These are phyloP conservation scores for Cairneyella variabilis DNA, from an alignment of 495 filamentous ascomycete species.

Conservation along the genomic window DNA sequence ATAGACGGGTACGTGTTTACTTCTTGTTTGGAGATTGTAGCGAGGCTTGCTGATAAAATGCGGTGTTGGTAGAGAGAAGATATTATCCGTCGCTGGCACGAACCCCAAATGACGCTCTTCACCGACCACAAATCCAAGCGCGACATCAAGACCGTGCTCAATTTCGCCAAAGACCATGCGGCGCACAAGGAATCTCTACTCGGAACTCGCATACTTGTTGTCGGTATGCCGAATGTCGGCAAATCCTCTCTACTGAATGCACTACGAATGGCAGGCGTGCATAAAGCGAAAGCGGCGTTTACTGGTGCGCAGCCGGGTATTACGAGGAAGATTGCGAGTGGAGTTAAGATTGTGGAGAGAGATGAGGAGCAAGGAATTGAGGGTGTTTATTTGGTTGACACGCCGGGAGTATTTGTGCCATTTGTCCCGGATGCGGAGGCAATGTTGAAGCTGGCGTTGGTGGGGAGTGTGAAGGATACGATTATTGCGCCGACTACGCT, in stretches of 20 bases:
- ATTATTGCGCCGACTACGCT: conserved; percentile 70
- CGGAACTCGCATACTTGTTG: conserved; percentile 76
- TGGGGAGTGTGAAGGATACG: conserved; percentile 86
- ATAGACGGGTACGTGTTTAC: conserved; percentile 29
- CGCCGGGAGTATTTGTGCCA: conserved; percentile 83
- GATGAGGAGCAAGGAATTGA: conserved; percentile 29
- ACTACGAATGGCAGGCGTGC: conserved; percentile 66
- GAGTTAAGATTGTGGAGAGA: conserved; percentile 66
- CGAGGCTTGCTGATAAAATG: conserved; percentile 17
- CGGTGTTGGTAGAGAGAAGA: conserved; percentile 36
- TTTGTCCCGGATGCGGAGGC: conserved; percentile 78
- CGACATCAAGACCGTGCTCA: conserved; percentile 42
- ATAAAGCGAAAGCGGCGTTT: conserved; percentile 62
- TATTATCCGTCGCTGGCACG: conserved; percentile 55
- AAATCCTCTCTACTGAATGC: conserved; percentile 90
- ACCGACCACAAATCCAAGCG: conserved; percentile 23
- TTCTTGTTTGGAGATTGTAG: conserved; percentile 20
- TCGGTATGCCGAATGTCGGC: conserved; percentile 96
- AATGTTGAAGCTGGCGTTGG: conserved; percentile 90
- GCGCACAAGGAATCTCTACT: conserved; percentile 47
- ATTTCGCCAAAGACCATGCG: conserved; percentile 48
- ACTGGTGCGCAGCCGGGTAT: conserved; percentile 88
- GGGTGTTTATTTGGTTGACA: conserved; percentile 47
- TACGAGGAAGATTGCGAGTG: conserved; percentile 76
- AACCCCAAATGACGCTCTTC: conserved; percentile 59